Conservation (phyloP, 345 rosid genomes). For the Pistacia integerrima region DNA sequence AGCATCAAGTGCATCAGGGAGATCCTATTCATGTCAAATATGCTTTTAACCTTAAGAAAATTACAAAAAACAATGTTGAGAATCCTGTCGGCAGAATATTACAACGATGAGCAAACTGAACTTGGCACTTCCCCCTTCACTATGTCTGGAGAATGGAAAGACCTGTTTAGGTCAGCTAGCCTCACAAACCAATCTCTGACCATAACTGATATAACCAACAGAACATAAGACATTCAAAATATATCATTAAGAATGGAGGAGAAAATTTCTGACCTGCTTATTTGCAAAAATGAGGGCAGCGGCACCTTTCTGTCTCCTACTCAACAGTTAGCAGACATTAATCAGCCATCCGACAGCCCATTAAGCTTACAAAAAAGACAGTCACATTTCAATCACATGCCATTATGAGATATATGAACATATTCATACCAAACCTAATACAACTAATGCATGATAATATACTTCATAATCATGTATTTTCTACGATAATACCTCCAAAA, state of each 20-base stretch:
- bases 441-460: too few species aligned
- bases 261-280: constrained; percentile 47
- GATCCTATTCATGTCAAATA: constrained; percentile 37
- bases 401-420: background rate
- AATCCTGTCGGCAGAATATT: background rate
- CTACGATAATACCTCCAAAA: constrained; percentile 56
- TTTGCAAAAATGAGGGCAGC: constrained; percentile 66
- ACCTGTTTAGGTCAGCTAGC: background rate
- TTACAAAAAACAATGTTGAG: background rate
- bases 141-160: background rate
- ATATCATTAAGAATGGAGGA: background rate
- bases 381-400: background rate
- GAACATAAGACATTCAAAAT: background rate
- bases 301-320: constrained; percentile 68
- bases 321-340: background rate
- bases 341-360: background rate
- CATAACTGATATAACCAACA: background rate
- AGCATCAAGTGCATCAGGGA: constrained; percentile 67
- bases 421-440: background rate
- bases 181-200: background rate
- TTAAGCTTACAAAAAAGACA: background rate
- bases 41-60: background rate
- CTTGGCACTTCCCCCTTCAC: background rate
- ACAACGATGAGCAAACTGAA: constrained; percentile 1
- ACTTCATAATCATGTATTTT: background rate